Evolutionary conservation across 2,329 filamentous ascomycete species (phyloP).

Genomic region (Penicillium brevicompactum): DNA sequence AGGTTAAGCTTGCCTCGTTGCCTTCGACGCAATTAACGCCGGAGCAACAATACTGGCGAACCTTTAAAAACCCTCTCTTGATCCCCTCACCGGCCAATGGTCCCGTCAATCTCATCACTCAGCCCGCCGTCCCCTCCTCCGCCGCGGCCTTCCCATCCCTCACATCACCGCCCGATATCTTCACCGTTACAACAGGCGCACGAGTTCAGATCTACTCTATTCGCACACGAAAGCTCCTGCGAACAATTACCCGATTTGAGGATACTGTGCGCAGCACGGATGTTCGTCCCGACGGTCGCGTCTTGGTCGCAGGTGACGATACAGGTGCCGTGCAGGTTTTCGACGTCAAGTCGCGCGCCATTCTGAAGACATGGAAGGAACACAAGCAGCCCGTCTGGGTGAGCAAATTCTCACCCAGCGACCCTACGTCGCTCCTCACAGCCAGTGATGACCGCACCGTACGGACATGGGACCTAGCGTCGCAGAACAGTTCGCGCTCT

Average conservation of each 20-base stretch:
- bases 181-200: conserved; percentile 92
- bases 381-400: conserved; percentile 95
- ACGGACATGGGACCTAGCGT: conserved; percentile 88
- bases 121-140: conserved; percentile 56
- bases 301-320: conserved; percentile 89
- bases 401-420: conserved; percentile 86
- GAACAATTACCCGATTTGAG: conserved; percentile 92
- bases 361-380: conserved; percentile 91
- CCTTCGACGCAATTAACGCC: conserved; percentile 76
- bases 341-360: conserved; percentile 83
- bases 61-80: conserved; percentile 87
- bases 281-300: conserved; percentile 82
- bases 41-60: conserved; percentile 95
- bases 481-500: conserved; percentile 71
- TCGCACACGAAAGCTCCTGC: conserved; percentile 85
- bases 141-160: conserved; percentile 44
- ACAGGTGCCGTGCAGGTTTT: conserved; percentile 93
- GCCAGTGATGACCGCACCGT: conserved; percentile 92
- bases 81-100: conserved; percentile 89
- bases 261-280: conserved; percentile 89
- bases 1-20: conserved; percentile 79
- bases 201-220: conserved; percentile 93
- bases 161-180: conserved; percentile 59
- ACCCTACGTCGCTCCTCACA: conserved; percentile 83
- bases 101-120: conserved; percentile 87